Evolutionary conservation across 2,329 filamentous ascomycete species (phyloP).

Genomic region (Chaetomium strumarium): DNA sequence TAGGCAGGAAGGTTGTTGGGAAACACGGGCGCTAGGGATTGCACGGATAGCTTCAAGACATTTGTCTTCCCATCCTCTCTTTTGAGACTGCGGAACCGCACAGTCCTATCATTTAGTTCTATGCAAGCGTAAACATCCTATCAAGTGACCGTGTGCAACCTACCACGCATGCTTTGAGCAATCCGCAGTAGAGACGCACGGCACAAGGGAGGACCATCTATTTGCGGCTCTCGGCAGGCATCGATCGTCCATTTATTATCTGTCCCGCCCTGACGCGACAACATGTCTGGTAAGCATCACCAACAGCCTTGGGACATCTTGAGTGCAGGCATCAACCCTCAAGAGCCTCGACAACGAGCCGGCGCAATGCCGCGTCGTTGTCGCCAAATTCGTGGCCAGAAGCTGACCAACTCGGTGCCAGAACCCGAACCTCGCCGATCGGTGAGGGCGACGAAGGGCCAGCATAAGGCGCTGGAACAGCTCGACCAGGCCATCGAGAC

Average conservation of each 20-base stretch:
- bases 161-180: slow-evolving; percentile 22
- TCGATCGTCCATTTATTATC: slow-evolving; percentile 7
- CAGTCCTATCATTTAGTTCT: slow-evolving; percentile 14
- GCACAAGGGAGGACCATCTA: slow-evolving; percentile 12
- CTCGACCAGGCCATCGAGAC: slow-evolving; percentile 54
- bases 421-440: slow-evolving; percentile 82
- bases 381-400: slow-evolving; percentile 7
- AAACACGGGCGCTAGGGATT: slow-evolving; percentile 7
- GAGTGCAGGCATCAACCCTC: not conserved
- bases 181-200: slow-evolving; percentile 18
- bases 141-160: slow-evolving; percentile 21
- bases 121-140: slow-evolving; percentile 22
- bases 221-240: slow-evolving; percentile 10
- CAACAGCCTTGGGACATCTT: slow-evolving; percentile 7
- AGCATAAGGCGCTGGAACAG: slow-evolving; percentile 84
- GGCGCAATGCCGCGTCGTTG: slow-evolving; percentile 8
- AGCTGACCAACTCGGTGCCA: slow-evolving; percentile 29
- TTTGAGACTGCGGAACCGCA: slow-evolving; percentile 10
- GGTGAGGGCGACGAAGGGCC: slow-evolving; percentile 92
- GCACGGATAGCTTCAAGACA: slow-evolving; percentile 15
- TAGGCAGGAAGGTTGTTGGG: slow-evolving; percentile 8
- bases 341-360: not conserved
- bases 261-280: slow-evolving; percentile 13
- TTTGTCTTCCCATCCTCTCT: slow-evolving; percentile 6
- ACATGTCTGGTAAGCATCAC: slow-evolving; percentile 28